These are phyloP conservation scores for Ottelia alismoides DNA, from an alignment of 106 monocot species.

Conservation along the genomic window DNA sequence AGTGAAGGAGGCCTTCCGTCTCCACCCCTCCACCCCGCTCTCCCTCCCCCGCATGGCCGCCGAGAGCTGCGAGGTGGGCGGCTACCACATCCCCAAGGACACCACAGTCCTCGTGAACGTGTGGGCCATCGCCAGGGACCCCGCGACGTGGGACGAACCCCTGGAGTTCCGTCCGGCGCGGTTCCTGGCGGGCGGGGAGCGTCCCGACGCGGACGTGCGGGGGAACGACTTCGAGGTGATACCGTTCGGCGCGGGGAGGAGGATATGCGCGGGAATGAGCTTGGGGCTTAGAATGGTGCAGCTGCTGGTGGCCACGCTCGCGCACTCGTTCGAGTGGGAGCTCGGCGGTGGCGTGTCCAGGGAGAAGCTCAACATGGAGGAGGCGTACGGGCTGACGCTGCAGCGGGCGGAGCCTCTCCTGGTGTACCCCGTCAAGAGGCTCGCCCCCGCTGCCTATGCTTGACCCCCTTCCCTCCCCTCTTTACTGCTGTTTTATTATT, in stretches of 20 bases:
- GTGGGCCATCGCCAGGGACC: constrained; percentile 6
- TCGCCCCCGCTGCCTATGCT: too few relatives aligned
- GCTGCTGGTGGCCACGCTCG: not conserved
- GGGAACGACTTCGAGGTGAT: constrained; percentile 4
- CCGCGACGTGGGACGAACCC: not conserved
- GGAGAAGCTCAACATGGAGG: not conserved
- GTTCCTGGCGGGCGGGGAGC: constrained; percentile 5
- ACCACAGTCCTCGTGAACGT: constrained; percentile 4
- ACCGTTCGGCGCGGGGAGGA: constrained; percentile 5
- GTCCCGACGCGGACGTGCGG: not conserved
- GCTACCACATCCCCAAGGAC: constrained; percentile 5
- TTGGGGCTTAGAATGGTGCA: constrained; percentile 5
- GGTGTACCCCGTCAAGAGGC: not conserved
- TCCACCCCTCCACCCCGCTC: constrained; percentile 10
- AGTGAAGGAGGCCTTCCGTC: constrained; percentile 13
- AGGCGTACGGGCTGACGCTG: not conserved
- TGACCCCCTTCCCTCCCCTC: too few relatives aligned
- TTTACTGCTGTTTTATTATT: too few relatives aligned
- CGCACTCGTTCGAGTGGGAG: constrained; percentile 7
- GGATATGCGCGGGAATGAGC: not conserved
- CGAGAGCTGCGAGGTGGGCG: constrained; percentile 1
- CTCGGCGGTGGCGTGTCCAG: not conserved
- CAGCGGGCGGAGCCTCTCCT: not conserved
- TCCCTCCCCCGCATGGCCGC: not conserved
- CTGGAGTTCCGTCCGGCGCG: constrained; percentile 3